Evolutionary conservation across 2,329 filamentous ascomycete species (phyloP), one percentile per base, ranked within the genome.

Genomic region (Domatiomyces catenatus): DNA sequence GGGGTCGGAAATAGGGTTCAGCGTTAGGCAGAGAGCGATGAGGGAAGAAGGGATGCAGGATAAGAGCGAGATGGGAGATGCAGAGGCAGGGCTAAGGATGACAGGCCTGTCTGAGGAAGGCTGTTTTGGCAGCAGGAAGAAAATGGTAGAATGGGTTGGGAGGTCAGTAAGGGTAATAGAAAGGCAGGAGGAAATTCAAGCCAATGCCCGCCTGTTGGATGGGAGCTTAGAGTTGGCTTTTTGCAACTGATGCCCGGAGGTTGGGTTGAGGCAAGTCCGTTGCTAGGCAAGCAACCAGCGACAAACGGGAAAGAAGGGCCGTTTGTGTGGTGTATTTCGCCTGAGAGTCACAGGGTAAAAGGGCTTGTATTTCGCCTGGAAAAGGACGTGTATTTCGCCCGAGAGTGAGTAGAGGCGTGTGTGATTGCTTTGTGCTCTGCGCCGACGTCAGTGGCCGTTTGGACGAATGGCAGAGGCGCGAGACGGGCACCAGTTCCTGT

Each of bases 81-180:
- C 7, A 50, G 45, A 26, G 20, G 39, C 47, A 50, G 28, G 24
- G 20, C 26, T 18, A 44, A 45, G 19, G 36, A 45, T 39, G 43
- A 36, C 24, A 43, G 39, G 44, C 46, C 46, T 47, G 19, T 43
- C 17, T 8, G 36, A 39, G 15, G 32, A 39, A 4, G 10, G 32
- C 15, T 15, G 32, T 39, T 15, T 15, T 39, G 48, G 56, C 54
- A 54, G 56, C 59, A 62, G 57, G 52, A 49, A 44, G 45, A 51
- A 51, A 20, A 42, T 42, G 45, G 22, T 15, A 36, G 19, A 46
- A 42, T 8, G 47, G 47, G 17, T 15, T 46, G 44, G 42, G 28
- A 39, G 45, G 44, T 47, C 36, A 42, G 44, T 50, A 44, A 42
- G 24, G 44, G 36, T 42, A 15, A 50, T 2, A 48, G 26, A 39